Evolutionary conservation across 805 yeast genomes (phyloP), one percentile per base, ranked within the genome.

Genomic region (Saccharomycopsis sp.): DNA sequence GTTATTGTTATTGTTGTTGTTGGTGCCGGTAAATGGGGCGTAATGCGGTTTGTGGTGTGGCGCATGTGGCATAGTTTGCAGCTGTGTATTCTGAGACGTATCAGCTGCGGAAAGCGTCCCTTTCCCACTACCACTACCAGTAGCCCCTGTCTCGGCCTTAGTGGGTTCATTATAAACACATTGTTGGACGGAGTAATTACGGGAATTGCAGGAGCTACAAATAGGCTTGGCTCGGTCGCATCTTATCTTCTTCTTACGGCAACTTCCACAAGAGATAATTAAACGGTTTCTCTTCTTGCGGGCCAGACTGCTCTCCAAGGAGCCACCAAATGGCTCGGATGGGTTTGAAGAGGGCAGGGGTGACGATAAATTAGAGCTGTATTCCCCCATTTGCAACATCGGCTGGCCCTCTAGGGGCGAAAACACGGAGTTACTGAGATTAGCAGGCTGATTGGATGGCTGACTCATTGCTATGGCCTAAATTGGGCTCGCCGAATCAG

Each of bases 221-320:
- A 56, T 55, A 2, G 64, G 64, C 34, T 60, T 62, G 24, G 29
- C 56, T 3, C 62, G 58, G 49, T 62, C 53, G 47, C 64, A 62
- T 41, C 53, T 59, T 42, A 62, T 59, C 50, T 62, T 62, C 56
- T 59, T 62, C 22, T 60, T 34, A 15, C 64, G 58, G 47, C 64
- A 62, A 25, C 57, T 55, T 41, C 58, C 53, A 54, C 64, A 62
- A 2, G 59, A 52, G n/a, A 59, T 59, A 24, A 55, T 52, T 23
- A 50, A 17, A 19, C 64, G 51, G 34, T 62, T 59, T 34, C 64
- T 29, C 17, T 57, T 61, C 44, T 57, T 52, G 52, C 53, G 25
- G n/a, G 52, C 24, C 23, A 20, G n/a, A 22, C n/a, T 49, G 29
- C n/a, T 20, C 7, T 49, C 24, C 7, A 9, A 3, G n/a, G 22